Evolutionary conservation across 768 basidiomycete species (phyloP).

Genomic region (Termitomyces sp.): DNA sequence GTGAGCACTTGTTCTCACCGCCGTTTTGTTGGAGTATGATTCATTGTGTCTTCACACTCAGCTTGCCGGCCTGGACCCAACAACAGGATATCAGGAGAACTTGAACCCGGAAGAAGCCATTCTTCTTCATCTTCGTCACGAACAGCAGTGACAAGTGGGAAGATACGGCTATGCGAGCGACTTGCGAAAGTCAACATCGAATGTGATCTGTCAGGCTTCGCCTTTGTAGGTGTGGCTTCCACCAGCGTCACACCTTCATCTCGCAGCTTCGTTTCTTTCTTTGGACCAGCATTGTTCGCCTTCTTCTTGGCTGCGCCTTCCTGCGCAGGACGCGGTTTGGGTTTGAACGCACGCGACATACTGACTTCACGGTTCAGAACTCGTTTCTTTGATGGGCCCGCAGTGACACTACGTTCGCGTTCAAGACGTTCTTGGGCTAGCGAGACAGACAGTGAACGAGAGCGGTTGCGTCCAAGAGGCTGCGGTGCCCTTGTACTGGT

Average conservation of each 20-base stretch:
- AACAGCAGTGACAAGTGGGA: background rate
- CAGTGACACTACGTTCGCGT: conserved; percentile 28
- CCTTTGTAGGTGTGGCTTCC: conserved; percentile 44
- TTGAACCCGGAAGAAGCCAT: conserved; percentile 36
- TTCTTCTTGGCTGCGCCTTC: conserved; percentile 10
- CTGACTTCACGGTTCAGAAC: conserved; percentile 67
- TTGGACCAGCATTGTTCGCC: conserved; percentile 4
- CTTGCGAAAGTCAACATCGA: conserved; percentile 9
- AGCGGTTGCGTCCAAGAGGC: conserved; percentile 34
- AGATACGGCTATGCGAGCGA: conserved; percentile 1
- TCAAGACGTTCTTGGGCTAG: conserved; percentile 52
- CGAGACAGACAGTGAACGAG: conserved; percentile 63
- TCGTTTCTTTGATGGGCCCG: conserved; percentile 38
- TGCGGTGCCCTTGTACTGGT: conserved; percentile 16
- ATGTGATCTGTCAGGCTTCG: conserved; percentile 8
- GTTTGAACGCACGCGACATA: conserved; percentile 68
- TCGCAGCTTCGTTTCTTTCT: conserved; percentile 5
- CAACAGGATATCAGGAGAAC: conserved; percentile 36
- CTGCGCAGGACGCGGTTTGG: conserved; percentile 18
- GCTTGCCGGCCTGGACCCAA: conserved; percentile 13
- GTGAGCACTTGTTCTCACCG: background rate
- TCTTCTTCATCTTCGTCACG: conserved; percentile 26
- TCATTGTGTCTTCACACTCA: conserved; percentile 1
- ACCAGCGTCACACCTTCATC: conserved; percentile 42
- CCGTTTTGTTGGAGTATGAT: conserved; percentile 12